Base-by-base conservation (phyloP, 2,329 filamentous ascomycete genomes). In the Calonectria pteridis region DNA sequence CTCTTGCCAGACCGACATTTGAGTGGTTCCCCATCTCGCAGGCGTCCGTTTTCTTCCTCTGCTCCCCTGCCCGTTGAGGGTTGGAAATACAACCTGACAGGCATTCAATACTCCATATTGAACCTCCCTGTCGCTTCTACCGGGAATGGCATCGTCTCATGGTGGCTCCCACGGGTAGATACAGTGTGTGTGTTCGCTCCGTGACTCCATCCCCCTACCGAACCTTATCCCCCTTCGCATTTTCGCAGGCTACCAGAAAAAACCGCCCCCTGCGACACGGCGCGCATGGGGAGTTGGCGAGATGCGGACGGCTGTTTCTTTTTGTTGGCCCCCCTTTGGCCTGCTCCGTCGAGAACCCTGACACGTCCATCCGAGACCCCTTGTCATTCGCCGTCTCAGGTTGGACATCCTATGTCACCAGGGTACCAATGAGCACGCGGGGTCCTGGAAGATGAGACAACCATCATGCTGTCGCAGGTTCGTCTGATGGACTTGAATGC, bases 1-100 rank as follows among this genome's bases (percentile, higher is more conserved):
- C 59, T 50, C 72, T 11, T 66, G 69, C 71, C 72, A 79, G 78
- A 79, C 78, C 78, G 78, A 79, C 78, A 77, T 78, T 78, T 77
- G 67, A 73, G 67, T 75, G 67, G 69, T 58, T 64, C 63, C 58
- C 58, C 37, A 64, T 50, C 29, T 23, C 49, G 55, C 13, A 63
- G 16, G 18, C n/a, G 58, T 65, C 70, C 70, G 40, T 40, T 50
- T 58, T n/a, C 53, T 40, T 16, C 62, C 26, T 55, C 23, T 49
- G 40, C 37, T 69, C 49, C 55, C 67, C 49, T 51, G 31, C 67
- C 55, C 18, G 51, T 67, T 58, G 50, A 59, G 65, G 26, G 35
- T 58, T 67, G 35, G 31, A 64, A 49, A 49, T 64, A 26, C 53
- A 53, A 37, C 55, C 13, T 62, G 23, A 62, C 55, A 62, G 55